Base-by-base conservation (phyloP, 140 eudicot genomes). In the Ambrosia hybrid region DNA sequence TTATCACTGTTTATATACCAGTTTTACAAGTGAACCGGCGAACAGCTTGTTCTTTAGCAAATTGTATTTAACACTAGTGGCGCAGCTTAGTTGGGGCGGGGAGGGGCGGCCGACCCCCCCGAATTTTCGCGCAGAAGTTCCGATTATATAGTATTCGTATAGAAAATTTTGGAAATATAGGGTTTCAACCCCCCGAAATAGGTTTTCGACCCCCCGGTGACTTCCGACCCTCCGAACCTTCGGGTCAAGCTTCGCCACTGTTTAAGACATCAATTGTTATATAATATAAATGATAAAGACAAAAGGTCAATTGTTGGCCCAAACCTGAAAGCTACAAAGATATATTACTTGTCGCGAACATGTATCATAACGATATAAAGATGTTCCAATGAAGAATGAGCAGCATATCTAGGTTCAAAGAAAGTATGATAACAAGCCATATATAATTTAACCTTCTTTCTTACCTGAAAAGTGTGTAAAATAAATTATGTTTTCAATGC, bases 401-500 rank as follows among this genome's bases (percentile, higher is more conserved):
- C 55, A 49, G n/a, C 55, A 49, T 49, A 49, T 9, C 3, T 49
- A 12, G 45, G 45, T 39, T 39, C 45, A 39, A 39, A 39, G 45
- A 39, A 5, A 39, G 16, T 21, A 66, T 17, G 8, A 21, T 45
- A 15, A 4, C 11, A 21, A 21, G 38, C 43, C 48, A 48, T 7
- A 34, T 46, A 67, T 55, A 38, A 53, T 1, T 15, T 9, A 16
- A 69, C 2, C 8, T 41, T 41, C 6, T 41, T 41, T 6, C 65
- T 55, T 38, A 55, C 65, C 65, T 9, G 37, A 70, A 57, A 26
- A 57, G 5, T 8, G 56, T 17, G 57, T 57, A 15, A 38, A 73
- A 14, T 9, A 51, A 59, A 70, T 37, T 26, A 4, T 76, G 48
- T 7, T 37, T 57, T 86, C 85, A 93, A 71, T 81, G 93, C 61